Percentiles rank a stretch among this genome's conserved stretches.
Evolutionary conservation across 306 rosid species (phyloP).

Genomic region (Alnus glutinosa): DNA sequence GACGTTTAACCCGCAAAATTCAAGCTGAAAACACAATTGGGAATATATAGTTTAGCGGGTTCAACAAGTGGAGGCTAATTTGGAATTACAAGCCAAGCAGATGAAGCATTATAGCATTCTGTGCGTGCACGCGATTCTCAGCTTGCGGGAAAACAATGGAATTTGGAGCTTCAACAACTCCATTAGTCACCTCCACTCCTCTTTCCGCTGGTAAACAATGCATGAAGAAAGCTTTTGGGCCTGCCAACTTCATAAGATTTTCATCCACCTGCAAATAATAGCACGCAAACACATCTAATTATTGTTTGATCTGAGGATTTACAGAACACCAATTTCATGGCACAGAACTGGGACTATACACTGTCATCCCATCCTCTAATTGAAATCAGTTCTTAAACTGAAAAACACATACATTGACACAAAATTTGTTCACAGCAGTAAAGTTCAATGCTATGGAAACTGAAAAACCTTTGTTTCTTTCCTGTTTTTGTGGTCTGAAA

Average conservation of each 20-base stretch:
- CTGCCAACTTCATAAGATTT: conserved; percentile 80
- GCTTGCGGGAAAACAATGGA: conserved; percentile 95
- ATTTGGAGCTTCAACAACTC: conserved; percentile 82
- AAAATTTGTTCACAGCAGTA: neutral
- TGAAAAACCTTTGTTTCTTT: neutral
- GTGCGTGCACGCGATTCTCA: conserved; percentile 97
- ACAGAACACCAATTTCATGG: neutral
- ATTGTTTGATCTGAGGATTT: neutral
- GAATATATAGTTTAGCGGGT: neutral
- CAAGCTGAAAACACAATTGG: neutral
- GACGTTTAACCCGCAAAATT: too few relatives aligned
- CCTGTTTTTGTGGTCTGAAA: neutral
- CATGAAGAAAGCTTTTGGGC: conserved; percentile 83
- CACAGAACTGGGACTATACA: neutral
- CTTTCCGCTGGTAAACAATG: conserved; percentile 97
- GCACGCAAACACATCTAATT: neutral
- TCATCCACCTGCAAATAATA: conserved; percentile 56
- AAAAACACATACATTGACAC: neutral
- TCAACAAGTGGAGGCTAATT: neutral
- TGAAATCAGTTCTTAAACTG: neutral
- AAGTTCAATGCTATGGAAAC: neutral
- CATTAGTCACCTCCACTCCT: conserved; percentile 94
- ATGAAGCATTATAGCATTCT: conserved; percentile 94
- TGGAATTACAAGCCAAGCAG: conserved; percentile 57
- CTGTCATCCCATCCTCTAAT: neutral